phyloP scores from a whole-genome alignment of 179 eudicot species.

The Vitellaria paradoxa region DNA sequence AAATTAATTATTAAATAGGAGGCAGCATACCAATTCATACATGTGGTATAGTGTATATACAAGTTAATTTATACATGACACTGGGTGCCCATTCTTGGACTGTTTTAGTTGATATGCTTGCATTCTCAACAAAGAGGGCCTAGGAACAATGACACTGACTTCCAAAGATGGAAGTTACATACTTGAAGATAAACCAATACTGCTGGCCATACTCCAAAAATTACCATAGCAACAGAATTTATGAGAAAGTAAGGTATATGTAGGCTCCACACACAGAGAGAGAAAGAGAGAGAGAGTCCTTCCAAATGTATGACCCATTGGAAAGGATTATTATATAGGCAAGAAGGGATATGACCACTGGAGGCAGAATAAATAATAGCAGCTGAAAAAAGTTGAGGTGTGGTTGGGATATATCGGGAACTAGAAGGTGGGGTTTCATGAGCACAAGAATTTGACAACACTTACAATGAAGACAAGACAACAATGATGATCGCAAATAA shows the following conservation, averaged over 20 bases:
- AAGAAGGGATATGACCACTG: background rate
- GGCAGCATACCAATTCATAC: slow-evolving; percentile 6
- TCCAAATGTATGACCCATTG: background rate
- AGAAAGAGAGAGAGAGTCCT: background rate
- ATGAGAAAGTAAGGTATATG: background rate
- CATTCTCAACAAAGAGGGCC: background rate
- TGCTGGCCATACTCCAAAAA: background rate
- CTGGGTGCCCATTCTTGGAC: background rate
- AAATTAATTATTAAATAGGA: background rate
- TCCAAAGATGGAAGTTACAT: background rate
- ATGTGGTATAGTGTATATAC: no score
- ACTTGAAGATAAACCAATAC: background rate
- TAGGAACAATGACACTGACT: slow-evolving; percentile 3
- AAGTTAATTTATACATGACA: background rate
- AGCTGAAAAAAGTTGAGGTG: background rate
- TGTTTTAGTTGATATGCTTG: background rate
- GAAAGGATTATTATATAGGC: background rate
- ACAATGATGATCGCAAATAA: background rate
- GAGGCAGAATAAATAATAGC: slow-evolving; percentile 2
- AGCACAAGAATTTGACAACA: background rate
- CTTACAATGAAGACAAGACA: background rate
- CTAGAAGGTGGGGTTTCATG: background rate
- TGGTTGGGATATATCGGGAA: background rate
- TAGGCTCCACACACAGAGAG: background rate
- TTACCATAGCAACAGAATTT: background rate